Percentiles rank a stretch among this genome's conserved stretches.
Evolutionary conservation across 2,329 filamentous ascomycete species (phyloP).

Genomic region (Trichoderma harzianum): DNA sequence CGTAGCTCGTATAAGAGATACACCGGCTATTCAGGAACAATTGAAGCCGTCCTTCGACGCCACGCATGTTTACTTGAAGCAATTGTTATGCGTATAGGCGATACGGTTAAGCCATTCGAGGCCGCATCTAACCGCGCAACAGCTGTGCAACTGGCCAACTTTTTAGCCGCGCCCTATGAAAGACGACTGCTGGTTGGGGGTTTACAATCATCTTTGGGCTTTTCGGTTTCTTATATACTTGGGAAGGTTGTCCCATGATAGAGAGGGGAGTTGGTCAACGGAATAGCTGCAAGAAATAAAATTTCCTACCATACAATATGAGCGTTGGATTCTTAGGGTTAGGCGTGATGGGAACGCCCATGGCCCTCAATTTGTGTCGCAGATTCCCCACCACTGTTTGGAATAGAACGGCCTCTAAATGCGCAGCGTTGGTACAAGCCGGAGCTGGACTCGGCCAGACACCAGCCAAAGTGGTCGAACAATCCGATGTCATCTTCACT

Average conservation of each 20-base stretch:
- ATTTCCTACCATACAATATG: neutral
- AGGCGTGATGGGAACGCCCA: constrained; percentile 33
- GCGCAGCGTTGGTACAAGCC: constrained; percentile 21
- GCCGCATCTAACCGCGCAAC: neutral
- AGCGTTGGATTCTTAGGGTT: constrained; percentile 32
- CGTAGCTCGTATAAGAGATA: neutral
- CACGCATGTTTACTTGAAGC: neutral
- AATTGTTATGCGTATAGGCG: neutral
- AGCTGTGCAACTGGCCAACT: neutral
- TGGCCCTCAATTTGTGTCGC: constrained; percentile 32
- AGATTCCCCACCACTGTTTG: constrained; percentile 29
- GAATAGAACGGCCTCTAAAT: constrained; percentile 32
- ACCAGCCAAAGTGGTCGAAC: constrained; percentile 25
- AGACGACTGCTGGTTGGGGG: neutral
- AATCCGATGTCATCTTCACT: constrained; percentile 31
- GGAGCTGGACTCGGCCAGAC: constrained; percentile 26
- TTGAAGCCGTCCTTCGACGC: neutral
- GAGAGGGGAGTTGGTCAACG: neutral
- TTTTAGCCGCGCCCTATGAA: neutral
- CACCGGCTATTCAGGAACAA: neutral
- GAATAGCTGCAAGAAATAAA: neutral
- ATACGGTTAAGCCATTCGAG: neutral
- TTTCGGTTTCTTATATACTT: neutral
- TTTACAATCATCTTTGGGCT: neutral
- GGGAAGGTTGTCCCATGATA: neutral